These are phyloP conservation scores for Suillus occidentalis DNA, from an alignment of 768 basidiomycete genomes.

Conservation along the genomic window DNA sequence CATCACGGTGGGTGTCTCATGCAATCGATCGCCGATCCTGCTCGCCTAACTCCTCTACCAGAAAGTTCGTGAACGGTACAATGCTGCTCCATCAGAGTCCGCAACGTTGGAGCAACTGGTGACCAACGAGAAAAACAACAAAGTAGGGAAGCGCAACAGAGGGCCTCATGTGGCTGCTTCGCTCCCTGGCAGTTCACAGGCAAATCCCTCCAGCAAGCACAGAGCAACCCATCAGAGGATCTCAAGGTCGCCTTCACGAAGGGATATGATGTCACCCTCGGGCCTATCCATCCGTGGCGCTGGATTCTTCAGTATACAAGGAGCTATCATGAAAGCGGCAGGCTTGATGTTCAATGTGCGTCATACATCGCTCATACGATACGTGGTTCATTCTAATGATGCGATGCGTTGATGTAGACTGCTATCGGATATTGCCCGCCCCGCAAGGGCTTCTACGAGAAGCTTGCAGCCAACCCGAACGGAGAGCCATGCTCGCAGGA, in stretches of 20 bases:
- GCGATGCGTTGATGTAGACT: conserved; percentile 38
- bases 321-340: conserved; percentile 4
- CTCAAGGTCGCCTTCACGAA: conserved; percentile 74
- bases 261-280: conserved; percentile 58
- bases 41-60: conserved; percentile 30
- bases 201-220: conserved; percentile 70
- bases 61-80: conserved; percentile 89
- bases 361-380: not conserved
- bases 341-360: conserved; percentile 4
- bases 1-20: conserved; percentile 63
- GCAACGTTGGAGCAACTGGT: conserved; percentile 83
- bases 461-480: conserved; percentile 60
- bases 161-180: conserved; percentile 90
- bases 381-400: conserved; percentile 25
- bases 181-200: conserved; percentile 91
- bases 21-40: not conserved
- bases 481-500: conserved; percentile 48
- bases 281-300: not conserved
- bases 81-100: conserved; percentile 61
- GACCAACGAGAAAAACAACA: conserved; percentile 79
- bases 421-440: conserved; percentile 63
- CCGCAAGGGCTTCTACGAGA: conserved; percentile 60
- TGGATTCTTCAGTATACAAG: not conserved
- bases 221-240: conserved; percentile 54
- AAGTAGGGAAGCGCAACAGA: conserved; percentile 88